Base-by-base conservation (phyloP, 2,329 filamentous ascomycete genomes). In the Aspergillus neotritici region DNA sequence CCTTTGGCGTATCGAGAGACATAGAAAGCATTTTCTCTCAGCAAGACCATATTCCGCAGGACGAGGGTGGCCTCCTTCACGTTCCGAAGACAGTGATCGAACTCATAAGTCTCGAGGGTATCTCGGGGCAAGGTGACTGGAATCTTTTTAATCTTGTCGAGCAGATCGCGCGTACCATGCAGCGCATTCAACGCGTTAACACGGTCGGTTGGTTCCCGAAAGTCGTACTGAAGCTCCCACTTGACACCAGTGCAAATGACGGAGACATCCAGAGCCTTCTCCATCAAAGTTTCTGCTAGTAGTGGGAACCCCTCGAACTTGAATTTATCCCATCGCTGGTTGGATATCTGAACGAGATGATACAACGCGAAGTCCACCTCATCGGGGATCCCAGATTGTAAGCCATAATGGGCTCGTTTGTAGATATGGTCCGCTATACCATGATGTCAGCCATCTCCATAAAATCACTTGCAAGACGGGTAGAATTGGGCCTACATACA, bases 281-380 rank as follows among this genome's bases (percentile, higher is more conserved):
- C 85, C 43, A 94, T 82, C 8, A 98, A 76, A 3, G 87, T 86
- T 65, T 97, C 93, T 0, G 88, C 87, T 21, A 98, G 76, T 8
- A 87, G 84, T 1, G 87, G 84, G 55, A 96, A 97, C 4, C 87
- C 86, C 55, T 94, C 89, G 53, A 97, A 96, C 48, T 87, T 86
- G 68, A 94, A 96, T 66, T 95, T 95, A 63, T 97, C 93, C 35
- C 91, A 91, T 34, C 90, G 80, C 65, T 97, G 90, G 60, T 84
- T 93, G 0, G 90, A 96, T 21, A 97, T 96, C 63, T 95, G 94
- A 47, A 97, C 89, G 4, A 97, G 71, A 57, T 97, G 91, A 56
- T 94, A 88, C 9, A 97, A 73, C 0, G 89, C 91, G 67, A 94
- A 97, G n/a, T 87, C 83, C 57, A 96, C 86, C 62, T 98, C 91